Evolutionary conservation across 2,329 filamentous ascomycete species (phyloP).

Genomic region (Cordyceps fumosorosea): DNA sequence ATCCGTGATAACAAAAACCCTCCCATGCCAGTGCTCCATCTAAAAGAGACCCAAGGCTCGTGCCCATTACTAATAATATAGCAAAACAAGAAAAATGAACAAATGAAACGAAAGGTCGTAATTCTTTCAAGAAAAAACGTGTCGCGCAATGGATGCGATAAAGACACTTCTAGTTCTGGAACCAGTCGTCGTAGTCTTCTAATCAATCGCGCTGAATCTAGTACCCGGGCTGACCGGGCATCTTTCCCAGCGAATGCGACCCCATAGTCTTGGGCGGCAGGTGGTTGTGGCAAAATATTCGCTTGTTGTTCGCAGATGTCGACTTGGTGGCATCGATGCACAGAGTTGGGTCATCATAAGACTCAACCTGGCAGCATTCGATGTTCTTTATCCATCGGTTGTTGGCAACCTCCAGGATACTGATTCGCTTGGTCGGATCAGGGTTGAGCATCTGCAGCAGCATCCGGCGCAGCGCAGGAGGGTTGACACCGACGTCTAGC

Average conservation of each 20-base stretch:
- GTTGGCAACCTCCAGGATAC: constrained; percentile 60
- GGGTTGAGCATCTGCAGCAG: constrained; percentile 80
- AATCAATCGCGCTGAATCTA: constrained; percentile 22
- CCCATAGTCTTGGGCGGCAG: constrained; percentile 41
- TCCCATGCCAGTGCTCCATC: constrained; percentile 4
- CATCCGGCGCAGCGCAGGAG: constrained; percentile 61
- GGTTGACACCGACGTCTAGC: constrained; percentile 60
- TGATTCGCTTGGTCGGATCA: constrained; percentile 62
- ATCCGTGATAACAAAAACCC: neutral
- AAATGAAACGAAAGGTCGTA: constrained; percentile 8
- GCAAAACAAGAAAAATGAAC: neutral
- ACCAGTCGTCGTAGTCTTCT: too few species aligned
- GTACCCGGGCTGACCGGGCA: constrained; percentile 51
- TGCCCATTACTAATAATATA: constrained; percentile 3
- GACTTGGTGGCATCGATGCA: constrained; percentile 58
- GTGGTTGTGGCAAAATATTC: constrained; percentile 55
- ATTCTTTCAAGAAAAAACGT: constrained; percentile 3
- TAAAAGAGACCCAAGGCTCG: constrained; percentile 1
- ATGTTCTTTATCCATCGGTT: constrained; percentile 68
- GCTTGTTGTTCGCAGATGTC: constrained; percentile 37
- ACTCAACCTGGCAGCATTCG: constrained; percentile 72
- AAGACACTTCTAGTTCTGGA: neutral
- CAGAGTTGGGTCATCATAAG: constrained; percentile 56
- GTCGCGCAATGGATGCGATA: neutral
- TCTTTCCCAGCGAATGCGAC: constrained; percentile 45